These are phyloP conservation scores for Cyberlindnera mrakii DNA, from an alignment of 805 yeast species.

Conservation along the genomic window DNA sequence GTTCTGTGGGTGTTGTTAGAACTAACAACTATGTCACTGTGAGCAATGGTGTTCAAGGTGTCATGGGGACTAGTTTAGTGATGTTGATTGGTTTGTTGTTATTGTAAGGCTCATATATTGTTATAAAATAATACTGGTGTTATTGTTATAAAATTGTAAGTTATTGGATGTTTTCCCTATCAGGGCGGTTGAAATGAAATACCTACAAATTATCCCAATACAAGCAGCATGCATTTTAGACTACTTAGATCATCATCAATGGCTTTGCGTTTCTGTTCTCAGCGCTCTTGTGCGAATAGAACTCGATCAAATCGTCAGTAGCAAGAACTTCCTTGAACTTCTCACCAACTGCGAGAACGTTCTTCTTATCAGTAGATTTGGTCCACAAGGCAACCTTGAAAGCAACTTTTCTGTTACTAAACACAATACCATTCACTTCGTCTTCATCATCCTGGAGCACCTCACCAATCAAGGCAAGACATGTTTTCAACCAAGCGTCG, in stretches of 20 bases:
- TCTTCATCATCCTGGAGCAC: constrained; percentile 74
- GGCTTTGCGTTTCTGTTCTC: constrained; percentile 23
- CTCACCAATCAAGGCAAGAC: constrained; percentile 91
- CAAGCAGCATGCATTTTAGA: not conserved
- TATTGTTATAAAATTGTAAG: not conserved
- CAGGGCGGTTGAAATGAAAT: not conserved
- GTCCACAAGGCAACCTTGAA: constrained; percentile 93
- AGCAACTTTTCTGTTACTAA: constrained; percentile 77
- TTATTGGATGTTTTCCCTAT: not conserved
- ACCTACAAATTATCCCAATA: not conserved
- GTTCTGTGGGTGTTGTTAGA: constrained; percentile 60
- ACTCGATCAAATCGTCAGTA: constrained; percentile 76
- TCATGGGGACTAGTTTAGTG: constrained; percentile 12
- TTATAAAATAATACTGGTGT: not conserved
- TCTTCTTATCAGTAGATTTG: constrained; percentile 58
- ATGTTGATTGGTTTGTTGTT: constrained; percentile 15
- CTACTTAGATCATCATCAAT: constrained; percentile 20
- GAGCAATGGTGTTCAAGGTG: constrained; percentile 8
- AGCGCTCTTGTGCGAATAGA: constrained; percentile 47
- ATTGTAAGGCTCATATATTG: constrained; percentile 6
- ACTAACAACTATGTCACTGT: constrained; percentile 37
- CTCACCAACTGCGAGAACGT: constrained; percentile 72
- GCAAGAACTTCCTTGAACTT: constrained; percentile 81
- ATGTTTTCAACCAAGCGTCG: constrained; percentile 86
- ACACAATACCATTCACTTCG: constrained; percentile 91